Evolutionary conservation across 2,329 filamentous ascomycete species (phyloP), one percentile per base, ranked within the genome.

Genomic region (Fusarium veterinarium): DNA sequence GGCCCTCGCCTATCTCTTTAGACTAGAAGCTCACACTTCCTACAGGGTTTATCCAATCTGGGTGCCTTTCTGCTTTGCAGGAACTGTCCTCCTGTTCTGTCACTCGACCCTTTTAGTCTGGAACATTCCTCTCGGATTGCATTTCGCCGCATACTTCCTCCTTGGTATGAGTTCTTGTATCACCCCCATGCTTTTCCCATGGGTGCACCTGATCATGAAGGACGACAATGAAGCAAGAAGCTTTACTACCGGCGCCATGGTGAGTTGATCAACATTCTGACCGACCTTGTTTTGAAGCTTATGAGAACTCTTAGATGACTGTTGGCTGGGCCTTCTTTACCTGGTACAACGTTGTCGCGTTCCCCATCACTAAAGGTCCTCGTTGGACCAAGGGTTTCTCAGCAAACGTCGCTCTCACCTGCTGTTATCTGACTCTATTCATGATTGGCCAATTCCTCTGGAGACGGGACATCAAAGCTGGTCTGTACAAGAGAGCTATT

Each of bases 361-460:
- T 78, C 35, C 76, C 77, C 1, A 63, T 78, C 33, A 69, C 56
- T 5, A 40, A 73, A 10, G 71, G 60, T 3, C 71, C 69, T 12
- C 52, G 63, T 2, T 78, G 76, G 77, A 75, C 59, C 7, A 75
- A 64, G 25, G 77, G 77, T 1, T 78, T 73, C 51, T 75, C 69
- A 14, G 71, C 70, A 20, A 78, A 73, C 10, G 60, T 76, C 51
- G 68, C 33, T 40, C 65, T 78, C 11, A 74, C 79, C 4, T 71
- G 75, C 11, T 74, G 73, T 40, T 81, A 80, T 41, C 74, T 78
- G 49, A 67, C 72, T 5, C 57, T 83, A 3, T 81, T 82, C 49
- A 63, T 80, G 33, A 46, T 77, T 17, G 80, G 80, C 2, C 77
- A 81, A 42, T 73, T 78, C 28, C 74, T 82, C 0, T 80, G 80